Percentiles rank a stretch among this genome's conserved stretches.
Conservation (phyloP, 306 rosid genomes). For the Fragaria vesca region DNA sequence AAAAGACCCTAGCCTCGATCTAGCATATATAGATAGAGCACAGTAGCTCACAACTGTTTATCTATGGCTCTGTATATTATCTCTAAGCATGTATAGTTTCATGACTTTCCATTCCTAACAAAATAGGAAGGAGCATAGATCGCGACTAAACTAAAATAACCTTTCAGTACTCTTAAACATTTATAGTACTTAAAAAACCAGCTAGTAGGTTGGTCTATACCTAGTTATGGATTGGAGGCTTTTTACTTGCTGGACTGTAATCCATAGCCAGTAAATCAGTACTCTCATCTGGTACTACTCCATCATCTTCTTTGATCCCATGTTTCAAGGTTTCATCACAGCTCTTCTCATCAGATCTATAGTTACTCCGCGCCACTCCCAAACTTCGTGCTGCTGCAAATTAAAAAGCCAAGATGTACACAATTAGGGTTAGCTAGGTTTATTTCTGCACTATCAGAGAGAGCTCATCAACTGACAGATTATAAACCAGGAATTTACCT, state of each 20-base stretch:
- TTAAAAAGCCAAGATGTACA: not conserved
- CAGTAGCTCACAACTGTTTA: not conserved
- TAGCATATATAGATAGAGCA: not conserved
- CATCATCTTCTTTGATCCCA: conserved; percentile 13
- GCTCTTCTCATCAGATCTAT: conserved; percentile 26
- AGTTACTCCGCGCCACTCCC: conserved; percentile 28
- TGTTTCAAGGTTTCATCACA: conserved; percentile 25
- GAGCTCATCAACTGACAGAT: not conserved
- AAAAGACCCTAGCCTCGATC: not conserved
- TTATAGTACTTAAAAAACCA: not conserved
- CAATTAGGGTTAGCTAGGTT: not conserved
- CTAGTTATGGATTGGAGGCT: conserved; percentile 89
- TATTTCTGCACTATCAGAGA: not conserved
- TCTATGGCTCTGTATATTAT: not conserved
- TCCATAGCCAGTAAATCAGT: conserved; percentile 69
- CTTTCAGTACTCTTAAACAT: not conserved
- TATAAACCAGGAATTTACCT: conserved; percentile 38
- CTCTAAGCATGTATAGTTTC: not conserved
- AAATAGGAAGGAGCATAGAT: not conserved
- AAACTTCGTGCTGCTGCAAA: conserved; percentile 49
- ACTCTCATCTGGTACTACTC: conserved; percentile 18
- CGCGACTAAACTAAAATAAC: not conserved
- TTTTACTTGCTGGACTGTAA: conserved; percentile 72
- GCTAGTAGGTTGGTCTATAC: no score
- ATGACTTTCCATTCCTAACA: not conserved